Conservation (phyloP, 805 yeast species). For the Vanderwaltozyma yarrowii region DNA sequence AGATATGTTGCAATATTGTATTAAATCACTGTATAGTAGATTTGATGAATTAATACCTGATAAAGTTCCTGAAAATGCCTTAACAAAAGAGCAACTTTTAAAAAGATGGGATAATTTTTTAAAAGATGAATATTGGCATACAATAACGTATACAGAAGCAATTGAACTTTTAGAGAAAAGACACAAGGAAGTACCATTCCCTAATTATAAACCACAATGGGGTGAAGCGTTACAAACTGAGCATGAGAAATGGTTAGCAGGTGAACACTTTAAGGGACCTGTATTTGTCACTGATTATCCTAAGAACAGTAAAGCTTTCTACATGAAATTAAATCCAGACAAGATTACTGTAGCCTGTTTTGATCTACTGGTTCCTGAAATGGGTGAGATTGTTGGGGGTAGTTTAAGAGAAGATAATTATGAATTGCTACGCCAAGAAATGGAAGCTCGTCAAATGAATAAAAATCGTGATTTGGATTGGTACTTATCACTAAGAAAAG, state of each 20-base stretch:
- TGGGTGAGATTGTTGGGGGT: constrained; percentile 94
- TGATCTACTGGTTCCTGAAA: constrained; percentile 79
- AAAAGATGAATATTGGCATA: constrained; percentile 40
- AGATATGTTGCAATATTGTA: constrained; percentile 49
- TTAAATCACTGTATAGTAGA: constrained; percentile 22
- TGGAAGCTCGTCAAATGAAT: constrained; percentile 48
- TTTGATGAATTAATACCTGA: constrained; percentile 15
- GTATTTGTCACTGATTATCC: constrained; percentile 92
- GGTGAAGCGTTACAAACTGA: constrained; percentile 72
- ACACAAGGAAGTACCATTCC: constrained; percentile 25
- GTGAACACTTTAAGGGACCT: constrained; percentile 54
- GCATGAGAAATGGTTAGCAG: constrained; percentile 88
- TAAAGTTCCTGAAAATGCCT: constrained; percentile 7
- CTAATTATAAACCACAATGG: constrained; percentile 44
- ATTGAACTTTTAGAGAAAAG: constrained; percentile 38
- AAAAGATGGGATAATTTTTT: constrained; percentile 52
- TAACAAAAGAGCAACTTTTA: constrained; percentile 24
- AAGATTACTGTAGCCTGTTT: constrained; percentile 74
- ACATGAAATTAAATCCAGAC: constrained; percentile 55
- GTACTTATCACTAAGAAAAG: constrained; percentile 65
- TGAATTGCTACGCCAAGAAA: constrained; percentile 37
- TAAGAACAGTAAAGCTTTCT: constrained; percentile 67
- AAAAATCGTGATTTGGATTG: constrained; percentile 49
- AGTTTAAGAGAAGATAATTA: constrained; percentile 74
- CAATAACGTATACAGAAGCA: constrained; percentile 70